These are phyloP conservation scores for Liquidambar formosana DNA, from an alignment of 164 flowering plant species.

Conservation along the genomic window DNA sequence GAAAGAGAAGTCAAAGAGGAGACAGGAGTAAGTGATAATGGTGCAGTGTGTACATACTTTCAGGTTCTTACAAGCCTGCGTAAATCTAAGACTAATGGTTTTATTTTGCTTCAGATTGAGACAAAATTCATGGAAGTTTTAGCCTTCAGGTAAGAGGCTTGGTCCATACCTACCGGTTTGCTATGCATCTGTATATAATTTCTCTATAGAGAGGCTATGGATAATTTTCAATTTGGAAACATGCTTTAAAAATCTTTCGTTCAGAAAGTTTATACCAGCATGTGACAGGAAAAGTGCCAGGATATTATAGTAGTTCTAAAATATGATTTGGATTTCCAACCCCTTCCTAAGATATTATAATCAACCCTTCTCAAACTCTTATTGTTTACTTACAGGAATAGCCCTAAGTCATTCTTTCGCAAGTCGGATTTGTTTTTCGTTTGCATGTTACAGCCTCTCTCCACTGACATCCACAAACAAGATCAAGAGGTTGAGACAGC, in stretches of 20 bases:
- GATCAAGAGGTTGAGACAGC: slow-evolving; percentile 63
- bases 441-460: slow-evolving; percentile 65
- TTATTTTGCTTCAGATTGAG: too few species aligned
- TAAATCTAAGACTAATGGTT: neutral
- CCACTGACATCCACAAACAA: slow-evolving; percentile 62
- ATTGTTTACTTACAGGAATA: slow-evolving; percentile 43
- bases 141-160: too few species aligned
- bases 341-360: too few species aligned
- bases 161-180: too few species aligned
- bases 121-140: too few species aligned
- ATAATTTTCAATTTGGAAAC: slow-evolving; percentile 56
- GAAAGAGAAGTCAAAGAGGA: too few species aligned
- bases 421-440: too few species aligned
- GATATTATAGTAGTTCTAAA: neutral
- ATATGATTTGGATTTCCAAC: too few species aligned
- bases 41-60: slow-evolving; percentile 33
- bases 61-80: neutral
- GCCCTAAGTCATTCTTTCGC: slow-evolving; percentile 60
- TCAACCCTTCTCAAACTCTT: too few species aligned
- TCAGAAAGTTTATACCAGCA: neutral
- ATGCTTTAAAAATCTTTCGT: slow-evolving; percentile 2
- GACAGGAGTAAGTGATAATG: too few species aligned
- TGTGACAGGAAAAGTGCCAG: neutral
- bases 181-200: slow-evolving; percentile 76
- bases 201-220: slow-evolving; percentile 70